Conservation (phyloP, 208 protist genomes). For the Crithidia mellificae region DNA sequence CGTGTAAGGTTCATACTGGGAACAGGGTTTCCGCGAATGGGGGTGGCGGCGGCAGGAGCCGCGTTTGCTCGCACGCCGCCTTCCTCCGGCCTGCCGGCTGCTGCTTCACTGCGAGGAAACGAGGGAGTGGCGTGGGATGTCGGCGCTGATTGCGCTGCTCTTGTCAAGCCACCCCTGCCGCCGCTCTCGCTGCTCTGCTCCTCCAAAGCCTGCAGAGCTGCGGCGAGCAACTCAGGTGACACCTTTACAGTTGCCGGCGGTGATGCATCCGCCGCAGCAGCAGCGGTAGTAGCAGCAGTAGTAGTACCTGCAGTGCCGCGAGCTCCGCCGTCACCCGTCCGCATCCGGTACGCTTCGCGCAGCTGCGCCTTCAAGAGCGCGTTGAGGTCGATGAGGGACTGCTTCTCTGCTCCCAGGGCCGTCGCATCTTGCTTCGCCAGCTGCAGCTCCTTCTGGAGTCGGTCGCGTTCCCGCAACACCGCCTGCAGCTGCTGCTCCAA, state of each 20-base stretch:
- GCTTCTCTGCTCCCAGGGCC: conserved; percentile 65
- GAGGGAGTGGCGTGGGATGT: too few species aligned
- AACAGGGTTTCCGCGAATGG: conserved; percentile 2
- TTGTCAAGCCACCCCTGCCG: too few species aligned
- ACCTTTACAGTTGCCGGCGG: background rate
- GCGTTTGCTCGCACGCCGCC: background rate
- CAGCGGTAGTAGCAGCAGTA: too few species aligned
- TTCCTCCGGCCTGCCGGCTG: too few species aligned
- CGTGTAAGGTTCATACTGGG: conserved; percentile 22
- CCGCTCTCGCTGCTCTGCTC: background rate
- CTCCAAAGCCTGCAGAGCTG: conserved; percentile 24
- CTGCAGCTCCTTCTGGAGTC: conserved; percentile 48
- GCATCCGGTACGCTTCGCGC: conserved; percentile 72
- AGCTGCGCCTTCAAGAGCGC: conserved; percentile 85
- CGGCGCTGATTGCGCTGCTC: too few species aligned
- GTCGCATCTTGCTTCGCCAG: conserved; percentile 48
- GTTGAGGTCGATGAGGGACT: conserved; percentile 83
- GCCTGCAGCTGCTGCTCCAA: conserved; percentile 73
- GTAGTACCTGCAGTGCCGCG: background rate
- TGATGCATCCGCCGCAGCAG: background rate
- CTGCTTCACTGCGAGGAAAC: background rate
- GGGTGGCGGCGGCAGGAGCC: background rate
- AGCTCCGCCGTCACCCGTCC: conserved; percentile 14
- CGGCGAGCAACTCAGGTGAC: conserved; percentile 34
- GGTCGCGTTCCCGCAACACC: conserved; percentile 72